Conservation (phyloP, 2,329 filamentous ascomycete species). For the Gnomoniopsis smithogilvyi region DNA sequence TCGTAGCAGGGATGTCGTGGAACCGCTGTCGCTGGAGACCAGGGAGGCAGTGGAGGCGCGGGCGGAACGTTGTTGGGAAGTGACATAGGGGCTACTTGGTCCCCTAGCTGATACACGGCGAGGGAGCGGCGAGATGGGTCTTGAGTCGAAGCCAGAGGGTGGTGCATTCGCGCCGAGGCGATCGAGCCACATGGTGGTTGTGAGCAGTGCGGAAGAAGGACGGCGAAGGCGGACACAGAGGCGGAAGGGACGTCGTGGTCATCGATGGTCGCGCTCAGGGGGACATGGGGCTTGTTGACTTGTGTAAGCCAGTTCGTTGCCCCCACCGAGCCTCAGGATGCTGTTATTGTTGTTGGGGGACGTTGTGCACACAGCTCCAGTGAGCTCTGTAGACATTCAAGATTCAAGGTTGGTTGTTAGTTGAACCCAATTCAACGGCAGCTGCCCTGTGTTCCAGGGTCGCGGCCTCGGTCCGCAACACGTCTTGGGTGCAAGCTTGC, state of each 20-base stretch:
- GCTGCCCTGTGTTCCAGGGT: neutral
- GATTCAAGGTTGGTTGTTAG: too few species aligned
- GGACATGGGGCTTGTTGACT: neutral
- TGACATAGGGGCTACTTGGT: conserved; percentile 10
- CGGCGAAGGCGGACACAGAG: conserved; percentile 2
- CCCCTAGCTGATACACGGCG: conserved; percentile 11
- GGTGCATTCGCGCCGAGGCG: conserved; percentile 8
- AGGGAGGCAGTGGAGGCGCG: conserved; percentile 64
- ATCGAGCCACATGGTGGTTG: conserved; percentile 19
- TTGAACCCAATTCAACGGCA: neutral
- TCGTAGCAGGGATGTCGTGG: conserved; percentile 54
- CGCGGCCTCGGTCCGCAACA: neutral
- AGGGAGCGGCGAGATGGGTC: conserved; percentile 17
- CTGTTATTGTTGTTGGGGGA: neutral
- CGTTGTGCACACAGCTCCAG: neutral
- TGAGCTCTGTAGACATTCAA: neutral
- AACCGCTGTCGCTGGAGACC: conserved; percentile 44
- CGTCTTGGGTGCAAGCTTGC: too few species aligned
- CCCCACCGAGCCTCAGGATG: too few species aligned
- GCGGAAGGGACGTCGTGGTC: neutral
- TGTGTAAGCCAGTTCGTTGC: too few species aligned
- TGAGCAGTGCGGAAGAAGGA: conserved; percentile 2
- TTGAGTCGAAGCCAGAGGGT: conserved; percentile 10
- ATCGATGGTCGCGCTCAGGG: conserved; percentile 2
- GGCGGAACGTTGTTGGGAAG: conserved; percentile 26